Conservation (phyloP, 257 asterid genomes). For the Solanum sitiens region DNA sequence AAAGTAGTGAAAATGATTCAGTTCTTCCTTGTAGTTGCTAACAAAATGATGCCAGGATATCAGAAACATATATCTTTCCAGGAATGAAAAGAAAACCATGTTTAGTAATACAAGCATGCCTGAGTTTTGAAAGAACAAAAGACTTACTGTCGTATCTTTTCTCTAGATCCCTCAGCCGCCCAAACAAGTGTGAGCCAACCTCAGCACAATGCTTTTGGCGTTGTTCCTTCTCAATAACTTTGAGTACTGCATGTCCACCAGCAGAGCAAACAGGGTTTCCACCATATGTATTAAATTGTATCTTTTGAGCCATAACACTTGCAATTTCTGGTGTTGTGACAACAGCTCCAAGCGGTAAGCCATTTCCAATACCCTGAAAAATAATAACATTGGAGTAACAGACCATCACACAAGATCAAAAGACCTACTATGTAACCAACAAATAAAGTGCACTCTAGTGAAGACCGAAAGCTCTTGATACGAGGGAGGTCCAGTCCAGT, state of each 20-base stretch:
- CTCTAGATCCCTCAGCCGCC: constrained; percentile 60
- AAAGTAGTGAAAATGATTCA: not conserved
- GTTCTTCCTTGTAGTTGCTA: not conserved
- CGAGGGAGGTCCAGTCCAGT: not conserved
- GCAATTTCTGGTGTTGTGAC: constrained; percentile 99
- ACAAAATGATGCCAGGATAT: not conserved
- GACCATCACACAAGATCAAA: not conserved
- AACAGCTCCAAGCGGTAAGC: constrained; percentile 96
- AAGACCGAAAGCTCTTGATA: not conserved
- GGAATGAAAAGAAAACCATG: not conserved
- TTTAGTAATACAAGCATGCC: not conserved
- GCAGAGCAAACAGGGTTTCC: constrained; percentile 99
- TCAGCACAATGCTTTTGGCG: constrained; percentile 81
- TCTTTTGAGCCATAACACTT: constrained; percentile 73
- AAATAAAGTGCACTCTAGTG: not conserved
- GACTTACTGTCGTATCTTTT: constrained; percentile 66
- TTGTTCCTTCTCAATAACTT: constrained; percentile 71
- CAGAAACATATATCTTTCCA: not conserved
- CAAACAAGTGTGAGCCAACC: constrained; percentile 77
- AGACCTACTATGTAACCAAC: not conserved
- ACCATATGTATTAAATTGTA: constrained; percentile 88
- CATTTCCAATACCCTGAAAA: constrained; percentile 88
- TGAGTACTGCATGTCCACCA: constrained; percentile 89
- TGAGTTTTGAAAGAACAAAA: not conserved
- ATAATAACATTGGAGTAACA: not conserved